Percentiles rank a stretch among this genome's conserved stretches.
phyloP scores from a whole-genome alignment of 768 basidiomycete genomes.

The Mycena latifolia region DNA sequence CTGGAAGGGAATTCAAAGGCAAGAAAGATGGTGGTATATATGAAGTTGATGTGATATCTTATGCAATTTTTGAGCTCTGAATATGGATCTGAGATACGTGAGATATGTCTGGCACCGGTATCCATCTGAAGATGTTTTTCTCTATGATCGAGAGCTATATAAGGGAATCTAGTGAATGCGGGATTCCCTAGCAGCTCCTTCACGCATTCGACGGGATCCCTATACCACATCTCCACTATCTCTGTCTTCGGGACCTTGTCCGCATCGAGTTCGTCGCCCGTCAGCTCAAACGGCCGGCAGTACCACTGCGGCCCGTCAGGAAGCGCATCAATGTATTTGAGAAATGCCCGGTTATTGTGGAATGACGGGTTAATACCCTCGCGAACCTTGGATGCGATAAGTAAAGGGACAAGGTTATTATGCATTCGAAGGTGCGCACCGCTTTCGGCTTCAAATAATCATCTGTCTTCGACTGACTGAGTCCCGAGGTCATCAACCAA shows the following conservation, averaged over 20 bases:
- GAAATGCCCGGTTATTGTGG: conserved; percentile 28
- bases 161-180: conserved; percentile 38
- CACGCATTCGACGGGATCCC: conserved; percentile 39
- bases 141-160: too few relatives aligned
- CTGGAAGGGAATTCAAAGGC: too few relatives aligned
- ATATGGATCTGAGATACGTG: too few relatives aligned
- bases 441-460: conserved; percentile 23
- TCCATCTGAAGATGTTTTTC: too few relatives aligned
- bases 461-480: conserved; percentile 14
- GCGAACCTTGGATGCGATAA: not conserved
- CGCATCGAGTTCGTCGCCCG: conserved; percentile 34
- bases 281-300: conserved; percentile 37
- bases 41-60: too few relatives aligned
- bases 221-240: conserved; percentile 42
- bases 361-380: conserved; percentile 16
- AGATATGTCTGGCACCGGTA: too few relatives aligned
- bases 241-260: conserved; percentile 17
- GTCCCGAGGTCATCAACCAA: conserved; percentile 22
- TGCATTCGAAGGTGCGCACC: not conserved
- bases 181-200: conserved; percentile 42
- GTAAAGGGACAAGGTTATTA: not conserved
- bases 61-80: too few relatives aligned
- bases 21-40: too few relatives aligned
- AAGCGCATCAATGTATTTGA: conserved; percentile 40
- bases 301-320: conserved; percentile 37